Conservation (phyloP, 345 rosid genomes). For the Salix dunnii region DNA sequence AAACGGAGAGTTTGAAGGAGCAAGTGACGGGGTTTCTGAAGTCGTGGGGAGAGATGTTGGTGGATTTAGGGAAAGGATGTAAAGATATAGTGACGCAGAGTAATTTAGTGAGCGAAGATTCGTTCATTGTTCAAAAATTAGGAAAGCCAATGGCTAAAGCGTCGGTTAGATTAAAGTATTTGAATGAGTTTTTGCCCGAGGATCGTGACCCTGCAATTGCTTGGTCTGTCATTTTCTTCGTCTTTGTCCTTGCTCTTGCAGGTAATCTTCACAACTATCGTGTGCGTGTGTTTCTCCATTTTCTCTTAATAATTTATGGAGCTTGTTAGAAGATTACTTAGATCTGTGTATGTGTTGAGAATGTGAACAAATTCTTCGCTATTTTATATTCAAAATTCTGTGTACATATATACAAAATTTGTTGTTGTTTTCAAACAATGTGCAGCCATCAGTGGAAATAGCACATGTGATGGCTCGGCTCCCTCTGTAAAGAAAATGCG, state of each 20-base stretch:
- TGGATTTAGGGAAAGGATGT: slow-evolving; percentile 76
- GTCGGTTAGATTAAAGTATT: slow-evolving; percentile 55
- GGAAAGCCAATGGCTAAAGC: slow-evolving; percentile 62
- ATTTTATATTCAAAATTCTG: no score
- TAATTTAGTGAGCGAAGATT: slow-evolving; percentile 53
- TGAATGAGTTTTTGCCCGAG: slow-evolving; percentile 91
- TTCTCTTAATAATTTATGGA: no score
- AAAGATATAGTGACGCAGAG: slow-evolving; percentile 64
- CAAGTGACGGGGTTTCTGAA: slow-evolving; percentile 64
- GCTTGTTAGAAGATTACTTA: not conserved
- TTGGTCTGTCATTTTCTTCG: slow-evolving; percentile 79
- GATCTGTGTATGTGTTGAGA: not conserved
- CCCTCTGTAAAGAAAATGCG: slow-evolving; percentile 51
- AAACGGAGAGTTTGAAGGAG: slow-evolving; percentile 60
- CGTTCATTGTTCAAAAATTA: slow-evolving; percentile 66
- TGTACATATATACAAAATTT: no score
- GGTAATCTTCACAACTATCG: slow-evolving; percentile 35
- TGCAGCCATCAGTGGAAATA: slow-evolving; percentile 64
- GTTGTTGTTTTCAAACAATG: not conserved
- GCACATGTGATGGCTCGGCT: slow-evolving; percentile 28
- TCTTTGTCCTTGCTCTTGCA: slow-evolving; percentile 64
- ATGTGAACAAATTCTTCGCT: not conserved
- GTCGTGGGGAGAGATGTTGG: slow-evolving; percentile 90
- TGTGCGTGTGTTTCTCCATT: no score
- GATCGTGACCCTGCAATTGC: slow-evolving; percentile 88